Conservation (phyloP, 75 land plant genomes). For the Pinus taeda region DNA sequence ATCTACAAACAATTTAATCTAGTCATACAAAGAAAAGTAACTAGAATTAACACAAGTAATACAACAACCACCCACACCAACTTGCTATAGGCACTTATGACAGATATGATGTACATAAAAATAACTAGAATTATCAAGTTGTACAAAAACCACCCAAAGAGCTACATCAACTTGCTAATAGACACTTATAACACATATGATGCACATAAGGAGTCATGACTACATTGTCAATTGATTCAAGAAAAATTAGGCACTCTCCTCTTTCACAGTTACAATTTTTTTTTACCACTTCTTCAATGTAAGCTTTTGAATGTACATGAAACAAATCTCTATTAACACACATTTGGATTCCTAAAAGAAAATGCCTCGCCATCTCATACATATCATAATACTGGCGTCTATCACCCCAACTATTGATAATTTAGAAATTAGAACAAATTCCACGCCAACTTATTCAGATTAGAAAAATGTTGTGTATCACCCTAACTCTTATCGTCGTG, state of each 20-base stretch:
- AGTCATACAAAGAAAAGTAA: too few relatives aligned
- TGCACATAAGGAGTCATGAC: slow-evolving; percentile 84
- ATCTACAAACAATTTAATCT: too few relatives aligned
- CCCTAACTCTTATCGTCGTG: not conserved
- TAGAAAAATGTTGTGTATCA: too few relatives aligned
- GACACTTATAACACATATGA: too few relatives aligned
- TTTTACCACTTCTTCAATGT: slow-evolving; percentile 73
- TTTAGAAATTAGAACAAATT: not conserved
- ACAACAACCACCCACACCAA: slow-evolving; percentile 80
- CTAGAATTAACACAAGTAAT: slow-evolving; percentile 16
- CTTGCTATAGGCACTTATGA: slow-evolving; percentile 21
- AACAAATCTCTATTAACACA: too few relatives aligned
- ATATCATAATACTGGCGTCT: slow-evolving; percentile 67
- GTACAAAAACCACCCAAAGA: slow-evolving; percentile 70
- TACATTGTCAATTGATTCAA: slow-evolving; percentile 78
- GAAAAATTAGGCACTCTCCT: slow-evolving; percentile 86
- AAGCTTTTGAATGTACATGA: slow-evolving; percentile 45
- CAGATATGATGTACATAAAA: slow-evolving; percentile 46
- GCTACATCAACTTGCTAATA: slow-evolving; percentile 60
- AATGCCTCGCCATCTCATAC: slow-evolving; percentile 57
- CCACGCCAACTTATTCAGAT: not conserved
- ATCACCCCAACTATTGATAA: slow-evolving; percentile 56
- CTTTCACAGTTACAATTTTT: slow-evolving; percentile 53
- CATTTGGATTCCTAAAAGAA: slow-evolving; percentile 27
- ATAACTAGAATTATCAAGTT: not conserved